Evolutionary conservation across 148 eudicot species (phyloP).

Genomic region (Nyssa sinensis): DNA sequence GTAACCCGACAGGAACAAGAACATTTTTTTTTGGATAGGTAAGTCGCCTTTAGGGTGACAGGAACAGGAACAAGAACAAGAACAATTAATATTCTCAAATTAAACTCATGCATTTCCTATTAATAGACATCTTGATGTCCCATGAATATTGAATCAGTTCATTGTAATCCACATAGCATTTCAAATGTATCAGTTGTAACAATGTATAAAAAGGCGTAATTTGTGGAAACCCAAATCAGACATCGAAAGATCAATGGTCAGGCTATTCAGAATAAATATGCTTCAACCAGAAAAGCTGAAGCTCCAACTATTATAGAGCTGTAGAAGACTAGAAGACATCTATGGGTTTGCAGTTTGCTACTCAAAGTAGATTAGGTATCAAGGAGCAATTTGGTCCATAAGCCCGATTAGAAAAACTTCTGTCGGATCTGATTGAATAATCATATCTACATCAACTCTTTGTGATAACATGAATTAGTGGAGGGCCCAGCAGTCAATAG

Average conservation of each 20-base stretch:
- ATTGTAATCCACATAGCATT: conserved; percentile 6
- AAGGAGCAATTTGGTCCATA: background rate
- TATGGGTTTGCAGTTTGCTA: background rate
- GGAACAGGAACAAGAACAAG: too few species aligned
- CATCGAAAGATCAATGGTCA: background rate
- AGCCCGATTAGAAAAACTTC: too few species aligned
- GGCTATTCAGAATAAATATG: background rate
- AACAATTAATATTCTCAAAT: background rate
- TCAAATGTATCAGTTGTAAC: background rate
- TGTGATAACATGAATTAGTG: background rate
- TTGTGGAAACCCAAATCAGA: background rate
- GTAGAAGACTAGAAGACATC: too few species aligned
- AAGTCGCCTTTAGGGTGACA: too few species aligned
- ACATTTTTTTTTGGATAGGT: too few species aligned
- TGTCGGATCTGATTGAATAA: background rate
- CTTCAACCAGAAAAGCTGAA: too few species aligned
- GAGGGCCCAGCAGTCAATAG: background rate
- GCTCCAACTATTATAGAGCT: background rate
- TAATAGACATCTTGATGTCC: background rate
- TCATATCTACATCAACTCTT: background rate
- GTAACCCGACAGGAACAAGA: conserved; percentile 57
- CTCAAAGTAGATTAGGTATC: background rate
- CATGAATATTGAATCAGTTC: background rate
- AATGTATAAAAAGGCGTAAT: background rate
- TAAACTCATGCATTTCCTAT: background rate